phyloP scores from a whole-genome alignment of 2,329 filamentous ascomycete genomes.

The Hymenoscyphus occultus region DNA sequence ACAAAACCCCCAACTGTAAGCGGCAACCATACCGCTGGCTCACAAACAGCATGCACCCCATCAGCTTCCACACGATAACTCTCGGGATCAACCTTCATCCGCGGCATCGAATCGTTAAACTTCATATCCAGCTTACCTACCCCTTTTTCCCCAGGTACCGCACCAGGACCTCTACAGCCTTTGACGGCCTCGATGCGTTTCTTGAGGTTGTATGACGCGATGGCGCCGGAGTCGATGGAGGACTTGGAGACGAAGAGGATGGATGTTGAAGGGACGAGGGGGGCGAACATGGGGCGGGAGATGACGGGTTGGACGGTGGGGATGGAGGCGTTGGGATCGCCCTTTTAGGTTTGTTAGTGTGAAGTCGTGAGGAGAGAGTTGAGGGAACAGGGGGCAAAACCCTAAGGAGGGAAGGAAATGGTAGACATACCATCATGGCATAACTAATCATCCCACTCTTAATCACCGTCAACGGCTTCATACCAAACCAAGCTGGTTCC shows the following conservation, averaged over 20 bases:
- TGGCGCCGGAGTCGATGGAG: constrained; percentile 63
- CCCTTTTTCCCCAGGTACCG: neutral
- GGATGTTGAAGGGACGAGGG: constrained; percentile 66
- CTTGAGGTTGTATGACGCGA: constrained; percentile 69
- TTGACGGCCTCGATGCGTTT: constrained; percentile 80
- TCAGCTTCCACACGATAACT: constrained; percentile 85
- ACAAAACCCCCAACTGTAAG: too few species aligned
- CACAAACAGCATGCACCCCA: constrained; percentile 68
- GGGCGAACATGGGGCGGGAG: constrained; percentile 81
- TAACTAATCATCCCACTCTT: constrained; percentile 86
- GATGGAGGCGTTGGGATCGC: constrained; percentile 79
- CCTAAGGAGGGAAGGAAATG: neutral
- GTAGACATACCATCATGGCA: constrained; percentile 69
- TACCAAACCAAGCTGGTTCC: constrained; percentile 81
- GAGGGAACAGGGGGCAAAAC: neutral
- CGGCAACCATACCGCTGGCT: constrained; percentile 68
- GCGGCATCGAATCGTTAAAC: constrained; percentile 77
- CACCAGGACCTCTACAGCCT: constrained; percentile 56
- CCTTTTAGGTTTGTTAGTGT: constrained; percentile 44
- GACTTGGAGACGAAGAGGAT: constrained; percentile 80
- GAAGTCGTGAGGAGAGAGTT: neutral
- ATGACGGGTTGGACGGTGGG: constrained; percentile 84
- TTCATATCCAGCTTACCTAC: constrained; percentile 88
- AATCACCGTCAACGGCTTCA: constrained; percentile 76
- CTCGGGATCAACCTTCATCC: constrained; percentile 90